These are phyloP conservation scores for Aspergillus hiratsukae DNA, from an alignment of 2,329 filamentous ascomycete species.

Conservation along the genomic window DNA sequence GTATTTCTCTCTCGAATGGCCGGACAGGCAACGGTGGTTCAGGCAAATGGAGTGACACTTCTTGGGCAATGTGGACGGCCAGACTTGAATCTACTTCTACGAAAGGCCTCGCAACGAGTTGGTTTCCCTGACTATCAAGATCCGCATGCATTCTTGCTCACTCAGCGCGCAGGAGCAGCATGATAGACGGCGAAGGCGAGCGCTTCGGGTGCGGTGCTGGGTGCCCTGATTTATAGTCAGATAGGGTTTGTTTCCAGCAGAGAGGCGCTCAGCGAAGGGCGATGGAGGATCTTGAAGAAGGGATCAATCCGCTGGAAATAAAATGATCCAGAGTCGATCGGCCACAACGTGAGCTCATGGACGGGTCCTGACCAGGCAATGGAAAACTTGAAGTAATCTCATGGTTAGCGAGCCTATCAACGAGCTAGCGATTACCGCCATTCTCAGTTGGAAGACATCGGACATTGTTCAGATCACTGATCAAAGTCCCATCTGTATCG, in stretches of 20 bases:
- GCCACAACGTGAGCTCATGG: background rate
- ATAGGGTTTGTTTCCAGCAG: slow-evolving; percentile 23
- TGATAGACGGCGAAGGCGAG: slow-evolving; percentile 25
- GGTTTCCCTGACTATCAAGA: slow-evolving; percentile 18
- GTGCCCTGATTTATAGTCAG: slow-evolving; percentile 27
- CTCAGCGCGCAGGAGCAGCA: slow-evolving; percentile 22
- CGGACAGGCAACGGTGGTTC: slow-evolving; percentile 25
- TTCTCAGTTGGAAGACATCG: background rate
- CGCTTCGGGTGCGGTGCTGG: slow-evolving; percentile 23
- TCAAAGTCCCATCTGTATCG: too few species aligned
- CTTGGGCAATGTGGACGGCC: slow-evolving; percentile 29
- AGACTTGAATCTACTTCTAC: slow-evolving; percentile 23
- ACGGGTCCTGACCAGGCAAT: slow-evolving; percentile 1
- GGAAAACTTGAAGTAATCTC: slow-evolving; percentile 10
- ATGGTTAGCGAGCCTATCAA: slow-evolving; percentile 6
- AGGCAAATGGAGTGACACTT: slow-evolving; percentile 25
- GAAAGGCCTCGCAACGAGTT: slow-evolving; percentile 18
- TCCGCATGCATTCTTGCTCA: slow-evolving; percentile 18
- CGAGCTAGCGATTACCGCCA: background rate
- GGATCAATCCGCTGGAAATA: slow-evolving; percentile 28
- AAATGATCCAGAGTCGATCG: slow-evolving; percentile 19
- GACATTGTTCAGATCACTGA: too few species aligned
- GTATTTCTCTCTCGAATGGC: slow-evolving; percentile 29
- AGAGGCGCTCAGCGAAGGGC: slow-evolving; percentile 23
- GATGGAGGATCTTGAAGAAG: slow-evolving; percentile 29